Base-by-base conservation (phyloP, 2,329 filamentous ascomycete genomes). In the Gyromitra esculenta region DNA sequence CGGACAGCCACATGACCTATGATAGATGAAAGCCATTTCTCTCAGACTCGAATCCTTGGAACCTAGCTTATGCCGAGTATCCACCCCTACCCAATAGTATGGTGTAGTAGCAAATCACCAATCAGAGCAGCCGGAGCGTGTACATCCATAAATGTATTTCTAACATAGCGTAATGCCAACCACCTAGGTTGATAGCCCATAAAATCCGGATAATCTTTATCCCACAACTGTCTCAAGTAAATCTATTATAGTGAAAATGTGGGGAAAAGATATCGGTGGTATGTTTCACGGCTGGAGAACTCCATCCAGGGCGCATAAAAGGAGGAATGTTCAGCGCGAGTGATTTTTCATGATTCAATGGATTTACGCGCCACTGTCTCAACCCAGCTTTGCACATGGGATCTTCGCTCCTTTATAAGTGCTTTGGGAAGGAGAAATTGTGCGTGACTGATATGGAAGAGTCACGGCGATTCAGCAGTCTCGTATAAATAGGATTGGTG, bases 1-100 rank as follows among this genome's bases (percentile, higher is more conserved):
- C 11, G 5, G 45, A 52, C 15, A 57, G 57, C 72, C 65, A 75
- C 65, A 75, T 75, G 65, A 75, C 50, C 57, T 39, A 41, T 69
- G 64, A 65, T 50, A 64, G 18, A 63, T 25, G 48, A 63, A 35
- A 48, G 21, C 41, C 41, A 54, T 56, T 59, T 50, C 39, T 43
- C 60, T 43, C 39, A 39, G 45, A 13, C 45, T 52, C 59, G 13
- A 63, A 45, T 25, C 65, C 57, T 59, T 64, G 57, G 67, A 43
- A 60, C 50, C 52, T 59, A 71, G 59, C 35, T 71, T 57, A 48
- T 59, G 31, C 59, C 59, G 41, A 68, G 50, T 37, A 48, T 11
- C 25, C 52, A 60, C 43, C 31, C 21, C 41, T 31, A 5, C 2
- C 72, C 72, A 75, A 75, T 75, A 41, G 9, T 8, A n/a, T 8